Evolutionary conservation across 148 eudicot species (phyloP).

Genomic region (Gaultheria prostrata): DNA sequence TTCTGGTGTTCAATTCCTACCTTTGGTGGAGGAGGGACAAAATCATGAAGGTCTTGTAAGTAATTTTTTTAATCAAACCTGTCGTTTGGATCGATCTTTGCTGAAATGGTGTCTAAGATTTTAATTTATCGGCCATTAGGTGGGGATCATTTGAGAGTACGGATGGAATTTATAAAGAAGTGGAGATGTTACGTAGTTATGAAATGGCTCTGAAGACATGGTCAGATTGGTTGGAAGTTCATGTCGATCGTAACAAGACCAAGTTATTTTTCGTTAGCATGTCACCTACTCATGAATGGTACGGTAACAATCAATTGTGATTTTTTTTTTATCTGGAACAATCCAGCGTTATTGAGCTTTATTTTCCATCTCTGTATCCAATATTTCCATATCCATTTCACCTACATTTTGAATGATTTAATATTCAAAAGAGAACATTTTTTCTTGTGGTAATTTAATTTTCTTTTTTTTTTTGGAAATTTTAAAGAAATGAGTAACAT

Average conservation of each 20-base stretch:
- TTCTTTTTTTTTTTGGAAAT: too few relatives aligned
- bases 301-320: background rate
- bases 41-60: constrained; percentile 27
- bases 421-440: too few relatives aligned
- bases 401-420: too few relatives aligned
- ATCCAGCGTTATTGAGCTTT: too few relatives aligned
- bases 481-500: too few relatives aligned
- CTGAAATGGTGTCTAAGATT: too few relatives aligned
- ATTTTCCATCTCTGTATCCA: too few relatives aligned
- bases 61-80: background rate
- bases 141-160: constrained; percentile 31
- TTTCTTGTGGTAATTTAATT: too few relatives aligned
- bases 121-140: constrained; percentile 2
- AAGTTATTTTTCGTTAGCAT: constrained; percentile 22
- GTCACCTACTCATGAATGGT: constrained; percentile 28
- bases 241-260: constrained; percentile 20
- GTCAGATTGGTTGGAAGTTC: constrained; percentile 32
- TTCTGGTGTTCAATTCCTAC: constrained; percentile 21
- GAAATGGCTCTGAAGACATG: constrained; percentile 28
- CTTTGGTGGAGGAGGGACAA: constrained; percentile 28
- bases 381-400: too few relatives aligned
- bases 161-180: constrained; percentile 21
- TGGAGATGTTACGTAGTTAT: constrained; percentile 14
- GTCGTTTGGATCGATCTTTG: too few relatives aligned
- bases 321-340: too few relatives aligned